phyloP scores from a whole-genome alignment of 2,329 filamentous ascomycete species.

The Neonectria hederae region DNA sequence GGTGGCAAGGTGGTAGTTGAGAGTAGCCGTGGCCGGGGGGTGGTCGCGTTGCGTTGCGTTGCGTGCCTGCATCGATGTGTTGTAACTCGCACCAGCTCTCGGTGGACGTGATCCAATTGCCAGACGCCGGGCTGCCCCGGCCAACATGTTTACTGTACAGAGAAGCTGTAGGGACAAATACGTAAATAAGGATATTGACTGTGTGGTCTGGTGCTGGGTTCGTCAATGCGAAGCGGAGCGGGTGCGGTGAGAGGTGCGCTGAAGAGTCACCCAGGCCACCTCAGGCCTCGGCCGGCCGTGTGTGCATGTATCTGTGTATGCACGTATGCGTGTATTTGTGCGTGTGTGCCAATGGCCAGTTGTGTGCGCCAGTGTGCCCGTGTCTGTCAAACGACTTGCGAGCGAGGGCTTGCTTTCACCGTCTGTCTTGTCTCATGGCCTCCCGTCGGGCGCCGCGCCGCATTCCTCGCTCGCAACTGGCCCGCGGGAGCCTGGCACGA shows the following conservation, averaged over 20 bases:
- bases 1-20: neutral
- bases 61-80: slow-evolving; percentile 23
- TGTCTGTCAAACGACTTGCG: slow-evolving; percentile 19
- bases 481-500: neutral
- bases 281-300: slow-evolving; percentile 1
- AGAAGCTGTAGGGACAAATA: neutral
- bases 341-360: neutral
- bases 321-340: neutral
- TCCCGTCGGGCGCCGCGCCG: neutral
- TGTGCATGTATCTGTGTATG: neutral
- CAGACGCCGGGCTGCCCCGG: slow-evolving; percentile 1
- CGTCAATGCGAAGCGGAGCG: slow-evolving; percentile 13
- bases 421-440: slow-evolving; percentile 13
- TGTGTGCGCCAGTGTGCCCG: neutral
- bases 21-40: neutral
- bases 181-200: neutral
- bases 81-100: slow-evolving; percentile 21
- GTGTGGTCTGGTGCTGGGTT: neutral
- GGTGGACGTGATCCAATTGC: slow-evolving; percentile 15
- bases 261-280: neutral
- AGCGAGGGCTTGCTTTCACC: slow-evolving; percentile 12
- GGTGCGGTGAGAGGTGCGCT: slow-evolving; percentile 20
- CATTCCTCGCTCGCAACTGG: slow-evolving; percentile 2
- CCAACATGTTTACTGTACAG: neutral
- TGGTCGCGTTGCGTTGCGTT: neutral